Evolutionary conservation across 352 stramenopile genomes (phyloP), one percentile per base, ranked within the genome.

Genomic region (Phytophthora chlamydospora): DNA sequence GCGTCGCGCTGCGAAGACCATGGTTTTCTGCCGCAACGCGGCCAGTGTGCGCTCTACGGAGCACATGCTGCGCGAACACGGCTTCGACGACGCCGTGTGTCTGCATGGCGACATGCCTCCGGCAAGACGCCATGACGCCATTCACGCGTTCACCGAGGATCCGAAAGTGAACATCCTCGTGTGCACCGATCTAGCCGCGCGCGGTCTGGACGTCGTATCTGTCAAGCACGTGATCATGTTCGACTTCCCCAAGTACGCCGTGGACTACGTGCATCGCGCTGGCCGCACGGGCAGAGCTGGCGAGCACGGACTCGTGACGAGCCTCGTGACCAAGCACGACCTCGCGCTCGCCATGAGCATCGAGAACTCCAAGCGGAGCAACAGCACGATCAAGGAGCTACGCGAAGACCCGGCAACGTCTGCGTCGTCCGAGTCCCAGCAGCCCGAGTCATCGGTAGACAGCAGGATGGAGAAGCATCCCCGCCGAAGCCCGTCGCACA

Each of bases 211-310:
- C 69, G 87, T 98, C 41, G 78, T 85, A 8, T 69, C 76, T 13
- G 91, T 98, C 12, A 88, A 88, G 56, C 89, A 95, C 42, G 89
- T 98, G 10, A 76, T 98, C 14, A 96, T 98, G 74, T 89, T 98
- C 41, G 92, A 98, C 71, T 98, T 98, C 62, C 93, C 95, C 0
- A 79, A 80, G 27, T 96, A 90, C 39, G 91, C 95, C 16, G 93
- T 98, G 17, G 81, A 97, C 67, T 97, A 98, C 76, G 86, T 98
- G 43, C 96, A 98, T 76, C 90, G 96, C 19, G 86, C 84, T 29
- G 86, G 86, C 5, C 81, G 85, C 17, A 90, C 85, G 0, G 85
- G 85, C 0, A 70, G 85, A 43, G 83, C 81, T 3, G 81, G 83
- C 0, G 76, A 83, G 40, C 45, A 58, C 12, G 85, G 85, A 12